Evolutionary conservation across 2,329 filamentous ascomycete species (phyloP).

Genomic region (Epichloe glyceriae): DNA sequence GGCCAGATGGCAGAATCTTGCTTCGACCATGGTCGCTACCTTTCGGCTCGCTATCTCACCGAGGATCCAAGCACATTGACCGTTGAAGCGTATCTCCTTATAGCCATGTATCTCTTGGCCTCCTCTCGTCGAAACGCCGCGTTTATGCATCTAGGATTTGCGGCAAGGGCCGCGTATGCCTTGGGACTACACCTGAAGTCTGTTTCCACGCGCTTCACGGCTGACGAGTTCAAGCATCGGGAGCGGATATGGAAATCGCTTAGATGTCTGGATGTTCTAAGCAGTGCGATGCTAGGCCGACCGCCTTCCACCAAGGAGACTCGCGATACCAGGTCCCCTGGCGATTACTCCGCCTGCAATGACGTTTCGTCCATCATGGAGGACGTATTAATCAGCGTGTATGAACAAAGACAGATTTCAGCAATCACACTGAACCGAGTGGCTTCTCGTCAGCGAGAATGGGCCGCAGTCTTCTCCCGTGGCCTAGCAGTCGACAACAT

Average conservation of each 20-base stretch:
- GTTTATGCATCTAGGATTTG: slow-evolving; percentile 51
- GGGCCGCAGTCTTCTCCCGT: slow-evolving; percentile 13
- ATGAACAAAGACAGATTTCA: slow-evolving; percentile 14
- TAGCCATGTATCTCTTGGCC: slow-evolving; percentile 47
- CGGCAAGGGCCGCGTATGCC: slow-evolving; percentile 41
- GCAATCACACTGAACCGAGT: slow-evolving; percentile 12
- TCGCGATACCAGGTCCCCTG: slow-evolving; percentile 3
- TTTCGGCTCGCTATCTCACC: slow-evolving; percentile 18
- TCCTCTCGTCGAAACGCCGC: slow-evolving; percentile 46
- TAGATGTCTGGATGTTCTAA: slow-evolving; percentile 14
- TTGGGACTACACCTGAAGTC: slow-evolving; percentile 35
- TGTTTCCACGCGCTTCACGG: slow-evolving; percentile 10
- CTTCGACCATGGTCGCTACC: slow-evolving; percentile 16
- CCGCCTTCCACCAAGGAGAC: slow-evolving; percentile 14
- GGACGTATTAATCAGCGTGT: slow-evolving; percentile 17
- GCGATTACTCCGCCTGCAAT: slow-evolving; percentile 12
- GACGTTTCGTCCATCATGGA: slow-evolving; percentile 16
- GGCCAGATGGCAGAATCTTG: slow-evolving; percentile 14
- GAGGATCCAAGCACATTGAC: slow-evolving; percentile 40
- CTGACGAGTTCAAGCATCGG: slow-evolving; percentile 9
- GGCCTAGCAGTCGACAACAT: slow-evolving; percentile 11
- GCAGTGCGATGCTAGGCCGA: slow-evolving; percentile 15
- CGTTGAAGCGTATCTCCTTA: slow-evolving; percentile 38
- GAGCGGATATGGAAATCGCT: slow-evolving; percentile 16
- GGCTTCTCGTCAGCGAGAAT: slow-evolving; percentile 15